A percentile compares a stretch with the other conserved stretches of the same genome.
Evolutionary conservation across 257 asterid genomes (phyloP).

Genomic region (Nicotiana undulata): DNA sequence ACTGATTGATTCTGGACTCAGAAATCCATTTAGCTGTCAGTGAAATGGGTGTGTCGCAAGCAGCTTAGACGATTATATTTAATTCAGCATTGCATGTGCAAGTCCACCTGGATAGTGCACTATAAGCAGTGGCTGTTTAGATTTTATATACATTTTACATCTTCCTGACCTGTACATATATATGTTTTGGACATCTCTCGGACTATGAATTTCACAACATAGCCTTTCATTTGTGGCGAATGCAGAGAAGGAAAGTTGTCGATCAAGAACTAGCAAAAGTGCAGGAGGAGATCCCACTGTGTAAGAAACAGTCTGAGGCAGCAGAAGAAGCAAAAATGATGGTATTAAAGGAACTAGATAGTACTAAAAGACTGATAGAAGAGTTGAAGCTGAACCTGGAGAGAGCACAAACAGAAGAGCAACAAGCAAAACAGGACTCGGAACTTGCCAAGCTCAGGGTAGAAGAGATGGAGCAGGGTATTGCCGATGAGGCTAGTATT

Average conservation of each 20-base stretch:
- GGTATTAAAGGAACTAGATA: slow-evolving; percentile 66
- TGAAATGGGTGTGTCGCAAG: not conserved
- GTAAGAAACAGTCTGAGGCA: slow-evolving; percentile 51
- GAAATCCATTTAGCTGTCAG: not conserved
- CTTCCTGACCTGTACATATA: not conserved
- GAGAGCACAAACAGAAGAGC: slow-evolving; percentile 81
- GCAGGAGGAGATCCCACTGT: slow-evolving; percentile 68
- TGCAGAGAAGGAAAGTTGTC: slow-evolving; percentile 76
- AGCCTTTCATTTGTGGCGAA: not conserved
- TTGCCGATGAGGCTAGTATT: slow-evolving; percentile 71
- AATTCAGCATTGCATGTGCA: not conserved
- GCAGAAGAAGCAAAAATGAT: slow-evolving; percentile 70
- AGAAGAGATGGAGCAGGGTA: slow-evolving; percentile 88
- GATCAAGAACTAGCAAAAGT: slow-evolving; percentile 80
- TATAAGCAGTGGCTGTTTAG: not conserved
- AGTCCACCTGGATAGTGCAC: not conserved
- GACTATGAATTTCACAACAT: not conserved
- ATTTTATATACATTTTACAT: not conserved
- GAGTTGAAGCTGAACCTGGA: slow-evolving; percentile 89
- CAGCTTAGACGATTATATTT: not conserved
- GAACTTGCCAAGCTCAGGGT: slow-evolving; percentile 84
- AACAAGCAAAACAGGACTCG: slow-evolving; percentile 87
- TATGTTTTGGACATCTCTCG: not conserved
- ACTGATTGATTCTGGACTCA: not conserved
- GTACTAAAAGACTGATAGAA: slow-evolving; percentile 75